phyloP scores from a whole-genome alignment of 108 stramenopile genomes.

The Skeletonema tropicum region DNA sequence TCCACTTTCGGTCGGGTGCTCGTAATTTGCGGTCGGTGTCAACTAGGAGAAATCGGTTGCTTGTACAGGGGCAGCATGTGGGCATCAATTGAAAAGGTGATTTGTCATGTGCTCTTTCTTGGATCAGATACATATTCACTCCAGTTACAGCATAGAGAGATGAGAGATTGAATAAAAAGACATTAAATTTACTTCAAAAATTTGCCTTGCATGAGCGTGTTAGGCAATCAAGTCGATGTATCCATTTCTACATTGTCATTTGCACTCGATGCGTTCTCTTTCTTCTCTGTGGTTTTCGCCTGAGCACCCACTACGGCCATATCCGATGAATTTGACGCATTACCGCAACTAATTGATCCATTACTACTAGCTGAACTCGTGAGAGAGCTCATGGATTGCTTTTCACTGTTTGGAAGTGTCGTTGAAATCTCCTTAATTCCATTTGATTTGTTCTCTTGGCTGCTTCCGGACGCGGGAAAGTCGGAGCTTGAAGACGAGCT shows the following conservation, averaged over 20 bases:
- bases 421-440: slow-evolving; percentile 2
- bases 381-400: slow-evolving; percentile 30
- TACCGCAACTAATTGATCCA: slow-evolving; percentile 38
- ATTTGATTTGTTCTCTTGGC: slow-evolving; percentile 14
- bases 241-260: slow-evolving; percentile 2
- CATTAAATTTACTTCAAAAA: background rate
- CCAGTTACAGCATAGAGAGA: too few relatives aligned
- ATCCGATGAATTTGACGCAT: slow-evolving; percentile 2
- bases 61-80: too few relatives aligned
- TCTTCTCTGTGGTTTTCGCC: background rate
- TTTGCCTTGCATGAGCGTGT: background rate
- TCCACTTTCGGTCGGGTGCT: too few relatives aligned
- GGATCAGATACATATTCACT: too few relatives aligned
- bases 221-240: background rate
- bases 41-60: too few relatives aligned
- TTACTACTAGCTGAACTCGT: slow-evolving; percentile 27
- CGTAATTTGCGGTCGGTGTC: too few relatives aligned
- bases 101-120: too few relatives aligned
- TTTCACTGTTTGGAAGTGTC: slow-evolving; percentile 12
- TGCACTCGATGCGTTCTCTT: background rate
- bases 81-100: too few relatives aligned
- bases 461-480: slow-evolving; percentile 1
- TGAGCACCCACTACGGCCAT: slow-evolving; percentile 1
- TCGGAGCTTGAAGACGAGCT: slow-evolving; percentile 17
- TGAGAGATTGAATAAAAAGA: too few relatives aligned